phyloP scores from a whole-genome alignment of 148 eudicot genomes.

The Cornus florida region DNA sequence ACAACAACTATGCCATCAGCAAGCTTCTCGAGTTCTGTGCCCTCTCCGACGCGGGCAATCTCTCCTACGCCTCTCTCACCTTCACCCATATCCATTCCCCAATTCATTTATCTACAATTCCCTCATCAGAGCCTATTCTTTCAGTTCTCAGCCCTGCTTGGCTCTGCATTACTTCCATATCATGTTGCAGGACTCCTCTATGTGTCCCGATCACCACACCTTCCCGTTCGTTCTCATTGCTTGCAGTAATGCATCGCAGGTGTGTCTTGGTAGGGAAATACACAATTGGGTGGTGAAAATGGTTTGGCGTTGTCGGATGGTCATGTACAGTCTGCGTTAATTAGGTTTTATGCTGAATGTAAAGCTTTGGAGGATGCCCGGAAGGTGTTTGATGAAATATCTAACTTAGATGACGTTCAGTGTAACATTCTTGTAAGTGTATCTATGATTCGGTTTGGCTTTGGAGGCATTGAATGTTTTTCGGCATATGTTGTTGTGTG shows the following conservation, averaged over 20 bases:
- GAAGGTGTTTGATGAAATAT: not conserved
- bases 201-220: slow-evolving; percentile 20
- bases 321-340: slow-evolving; percentile 19
- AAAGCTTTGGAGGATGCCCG: slow-evolving; percentile 17
- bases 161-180: slow-evolving; percentile 23
- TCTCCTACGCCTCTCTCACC: slow-evolving; percentile 19
- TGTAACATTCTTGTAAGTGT: slow-evolving; percentile 23
- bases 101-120: slow-evolving; percentile 27
- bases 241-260: not conserved
- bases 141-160: slow-evolving; percentile 2
- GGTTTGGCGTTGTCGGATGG: slow-evolving; percentile 17
- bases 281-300: slow-evolving; percentile 20
- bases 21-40: slow-evolving; percentile 23
- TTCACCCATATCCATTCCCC: slow-evolving; percentile 13
- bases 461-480: slow-evolving; percentile 15
- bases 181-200: slow-evolving; percentile 11
- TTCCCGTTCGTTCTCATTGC: slow-evolving; percentile 20
- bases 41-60: slow-evolving; percentile 14
- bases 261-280: slow-evolving; percentile 11
- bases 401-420: slow-evolving; percentile 12
- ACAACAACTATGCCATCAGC: slow-evolving; percentile 26
- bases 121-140: slow-evolving; percentile 28
- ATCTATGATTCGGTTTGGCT: slow-evolving; percentile 19
- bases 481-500: not conserved
- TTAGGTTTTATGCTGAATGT: slow-evolving; percentile 24